A percentile compares a stretch with the other conserved stretches of the same genome.
phyloP scores from a whole-genome alignment of 345 rosid genomes.

The Pistacia vera region DNA sequence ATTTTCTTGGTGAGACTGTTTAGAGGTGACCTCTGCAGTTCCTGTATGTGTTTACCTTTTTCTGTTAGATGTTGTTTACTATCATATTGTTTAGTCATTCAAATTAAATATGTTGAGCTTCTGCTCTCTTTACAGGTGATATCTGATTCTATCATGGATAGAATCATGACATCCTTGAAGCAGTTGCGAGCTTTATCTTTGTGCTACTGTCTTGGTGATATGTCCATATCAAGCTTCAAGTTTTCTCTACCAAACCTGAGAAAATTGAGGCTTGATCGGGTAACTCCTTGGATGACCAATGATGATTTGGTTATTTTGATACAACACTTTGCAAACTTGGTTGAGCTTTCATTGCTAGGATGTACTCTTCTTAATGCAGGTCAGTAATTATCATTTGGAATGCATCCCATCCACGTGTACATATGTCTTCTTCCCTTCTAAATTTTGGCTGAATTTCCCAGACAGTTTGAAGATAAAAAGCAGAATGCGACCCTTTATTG shows the following conservation, averaged over 20 bases:
- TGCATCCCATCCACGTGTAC: background rate
- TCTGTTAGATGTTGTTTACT: no score
- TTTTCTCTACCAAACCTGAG: constrained; percentile 44
- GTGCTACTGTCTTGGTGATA: constrained; percentile 76
- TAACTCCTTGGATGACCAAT: constrained; percentile 75
- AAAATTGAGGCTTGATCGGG: constrained; percentile 70
- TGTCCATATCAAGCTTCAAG: constrained; percentile 59
- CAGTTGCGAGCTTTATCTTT: constrained; percentile 55
- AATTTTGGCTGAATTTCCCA: constrained; percentile 1
- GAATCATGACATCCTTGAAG: constrained; percentile 45
- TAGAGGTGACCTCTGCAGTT: background rate
- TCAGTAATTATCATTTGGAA: constrained; percentile 24
- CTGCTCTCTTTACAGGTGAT: constrained; percentile 48
- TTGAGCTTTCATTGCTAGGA: constrained; percentile 66
- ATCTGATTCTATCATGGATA: constrained; percentile 52
- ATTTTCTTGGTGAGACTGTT: background rate
- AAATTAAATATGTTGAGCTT: background rate
- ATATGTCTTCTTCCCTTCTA: background rate
- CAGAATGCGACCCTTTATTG: background rate
- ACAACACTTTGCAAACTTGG: constrained; percentile 50
- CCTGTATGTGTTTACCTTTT: background rate
- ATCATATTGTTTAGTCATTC: background rate
- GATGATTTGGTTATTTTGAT: constrained; percentile 61
- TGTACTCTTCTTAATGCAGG: constrained; percentile 66
- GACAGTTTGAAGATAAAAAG: background rate